phyloP scores from a whole-genome alignment of 1,139 yeast genomes.

The Suhomyces taliae region DNA sequence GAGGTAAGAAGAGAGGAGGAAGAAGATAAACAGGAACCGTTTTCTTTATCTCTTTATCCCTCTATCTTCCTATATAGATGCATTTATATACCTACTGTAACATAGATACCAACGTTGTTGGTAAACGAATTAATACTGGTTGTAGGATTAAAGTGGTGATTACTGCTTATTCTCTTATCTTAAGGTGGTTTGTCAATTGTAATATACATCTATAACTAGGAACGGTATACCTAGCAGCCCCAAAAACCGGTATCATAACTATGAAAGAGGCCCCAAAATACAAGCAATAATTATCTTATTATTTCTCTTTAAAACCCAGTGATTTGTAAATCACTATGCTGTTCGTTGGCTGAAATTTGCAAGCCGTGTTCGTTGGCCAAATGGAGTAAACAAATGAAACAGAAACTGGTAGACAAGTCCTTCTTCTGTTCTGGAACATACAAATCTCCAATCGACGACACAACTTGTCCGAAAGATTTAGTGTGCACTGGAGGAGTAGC shows the following conservation, averaged over 20 bases:
- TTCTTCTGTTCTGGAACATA: constrained; percentile 46
- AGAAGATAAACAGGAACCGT: background rate
- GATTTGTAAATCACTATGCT: constrained; percentile 58
- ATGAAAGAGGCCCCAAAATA: too few relatives aligned
- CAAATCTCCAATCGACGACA: constrained; percentile 49
- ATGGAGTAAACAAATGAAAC: constrained; percentile 28
- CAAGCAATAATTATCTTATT: too few relatives aligned
- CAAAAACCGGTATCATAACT: too few relatives aligned
- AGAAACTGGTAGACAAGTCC: constrained; percentile 29
- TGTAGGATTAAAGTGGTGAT: too few relatives aligned
- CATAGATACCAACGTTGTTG: background rate
- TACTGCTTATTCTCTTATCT: background rate
- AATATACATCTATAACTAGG: too few relatives aligned
- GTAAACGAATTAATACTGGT: too few relatives aligned
- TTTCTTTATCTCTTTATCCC: too few relatives aligned
- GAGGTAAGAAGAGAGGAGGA: constrained; percentile 7
- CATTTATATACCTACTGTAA: too few relatives aligned
- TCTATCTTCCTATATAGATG: too few relatives aligned
- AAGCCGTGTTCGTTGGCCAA: constrained; percentile 31
- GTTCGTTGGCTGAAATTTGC: constrained; percentile 54
- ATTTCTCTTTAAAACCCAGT: constrained; percentile 30
- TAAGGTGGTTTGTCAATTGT: too few relatives aligned
- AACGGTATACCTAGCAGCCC: too few relatives aligned
- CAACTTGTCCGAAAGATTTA: constrained; percentile 45
- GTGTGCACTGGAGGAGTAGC: constrained; percentile 18